phyloP scores from a whole-genome alignment of 306 rosid species.

The Datisca glomerata region DNA sequence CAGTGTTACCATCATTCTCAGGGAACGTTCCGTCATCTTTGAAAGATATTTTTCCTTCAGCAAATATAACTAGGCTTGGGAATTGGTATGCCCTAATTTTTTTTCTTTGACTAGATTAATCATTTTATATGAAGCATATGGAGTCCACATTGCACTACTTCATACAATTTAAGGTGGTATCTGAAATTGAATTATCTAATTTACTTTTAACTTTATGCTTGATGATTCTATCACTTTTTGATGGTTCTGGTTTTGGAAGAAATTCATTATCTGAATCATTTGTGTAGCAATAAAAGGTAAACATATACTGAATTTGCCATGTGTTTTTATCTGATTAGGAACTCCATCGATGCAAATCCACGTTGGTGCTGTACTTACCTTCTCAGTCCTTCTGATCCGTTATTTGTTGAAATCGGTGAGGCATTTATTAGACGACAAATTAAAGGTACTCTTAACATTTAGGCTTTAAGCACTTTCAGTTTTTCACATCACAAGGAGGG shows the following conservation, averaged over 20 bases:
- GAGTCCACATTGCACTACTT: too few relatives aligned
- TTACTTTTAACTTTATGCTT: too few relatives aligned
- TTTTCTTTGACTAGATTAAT: constrained; percentile 12
- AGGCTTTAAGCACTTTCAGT: not conserved
- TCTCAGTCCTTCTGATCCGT: constrained; percentile 91
- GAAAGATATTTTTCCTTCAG: constrained; percentile 59
- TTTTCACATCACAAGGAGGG: too few relatives aligned
- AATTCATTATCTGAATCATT: too few relatives aligned
- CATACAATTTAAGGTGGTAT: too few relatives aligned
- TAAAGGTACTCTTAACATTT: constrained; percentile 35
- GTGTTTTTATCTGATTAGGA: constrained; percentile 34
- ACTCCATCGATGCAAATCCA: constrained; percentile 60
- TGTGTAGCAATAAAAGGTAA: too few relatives aligned
- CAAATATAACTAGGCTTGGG: constrained; percentile 86
- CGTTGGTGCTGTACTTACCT: constrained; percentile 94
- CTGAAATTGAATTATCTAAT: too few relatives aligned
- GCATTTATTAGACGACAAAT: constrained; percentile 72
- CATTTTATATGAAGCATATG: too few relatives aligned
- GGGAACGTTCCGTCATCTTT: constrained; percentile 87
- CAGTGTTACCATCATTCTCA: constrained; percentile 89
- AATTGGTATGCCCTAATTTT: constrained; percentile 47
- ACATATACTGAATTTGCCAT: too few relatives aligned
- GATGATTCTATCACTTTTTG: too few relatives aligned
- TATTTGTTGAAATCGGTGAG: constrained; percentile 75
- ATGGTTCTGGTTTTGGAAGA: too few relatives aligned